Evolutionary conservation across 139 green algal genomes (phyloP).

Genomic region (Astrephomene gubernaculifera): DNA sequence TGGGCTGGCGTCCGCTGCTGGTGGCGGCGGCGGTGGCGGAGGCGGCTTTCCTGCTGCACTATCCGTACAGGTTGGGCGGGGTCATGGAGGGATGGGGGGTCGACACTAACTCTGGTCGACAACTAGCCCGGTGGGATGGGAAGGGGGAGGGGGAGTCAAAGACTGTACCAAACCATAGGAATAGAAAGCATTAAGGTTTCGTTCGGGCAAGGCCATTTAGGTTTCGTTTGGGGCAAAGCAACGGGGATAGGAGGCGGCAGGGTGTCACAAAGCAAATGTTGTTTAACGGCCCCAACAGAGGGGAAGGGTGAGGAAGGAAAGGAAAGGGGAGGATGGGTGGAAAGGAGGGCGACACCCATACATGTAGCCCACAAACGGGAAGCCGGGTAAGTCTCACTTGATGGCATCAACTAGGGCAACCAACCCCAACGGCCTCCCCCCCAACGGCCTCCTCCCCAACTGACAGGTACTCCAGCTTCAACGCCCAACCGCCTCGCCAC

Average conservation of each 20-base stretch:
- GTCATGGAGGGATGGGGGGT: neutral
- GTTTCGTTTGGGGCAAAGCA: too few relatives aligned
- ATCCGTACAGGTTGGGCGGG: neutral
- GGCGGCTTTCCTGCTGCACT: neutral
- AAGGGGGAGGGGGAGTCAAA: too few relatives aligned
- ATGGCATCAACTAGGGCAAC: neutral
- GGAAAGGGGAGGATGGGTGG: too few relatives aligned
- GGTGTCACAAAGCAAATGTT: too few relatives aligned
- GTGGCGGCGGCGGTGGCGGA: neutral
- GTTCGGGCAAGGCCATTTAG: neutral
- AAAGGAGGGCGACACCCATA: neutral
- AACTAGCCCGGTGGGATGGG: neutral
- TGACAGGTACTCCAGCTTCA: constrained; percentile 9
- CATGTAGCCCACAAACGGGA: neutral
- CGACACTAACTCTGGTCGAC: neutral
- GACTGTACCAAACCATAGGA: too few relatives aligned
- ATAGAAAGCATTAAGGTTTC: too few relatives aligned
- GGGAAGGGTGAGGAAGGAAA: neutral
- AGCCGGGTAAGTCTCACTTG: neutral
- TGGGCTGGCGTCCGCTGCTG: neutral
- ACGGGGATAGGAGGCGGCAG: too few relatives aligned
- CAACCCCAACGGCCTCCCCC: neutral
- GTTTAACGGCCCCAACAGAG: neutral
- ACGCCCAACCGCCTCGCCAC: constrained; percentile 7
- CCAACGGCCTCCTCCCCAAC: too few relatives aligned